Percentiles rank a stretch among this genome's conserved stretches.
Evolutionary conservation across 345 rosid genomes (phyloP).

Genomic region (Melastoma malabathricum): DNA sequence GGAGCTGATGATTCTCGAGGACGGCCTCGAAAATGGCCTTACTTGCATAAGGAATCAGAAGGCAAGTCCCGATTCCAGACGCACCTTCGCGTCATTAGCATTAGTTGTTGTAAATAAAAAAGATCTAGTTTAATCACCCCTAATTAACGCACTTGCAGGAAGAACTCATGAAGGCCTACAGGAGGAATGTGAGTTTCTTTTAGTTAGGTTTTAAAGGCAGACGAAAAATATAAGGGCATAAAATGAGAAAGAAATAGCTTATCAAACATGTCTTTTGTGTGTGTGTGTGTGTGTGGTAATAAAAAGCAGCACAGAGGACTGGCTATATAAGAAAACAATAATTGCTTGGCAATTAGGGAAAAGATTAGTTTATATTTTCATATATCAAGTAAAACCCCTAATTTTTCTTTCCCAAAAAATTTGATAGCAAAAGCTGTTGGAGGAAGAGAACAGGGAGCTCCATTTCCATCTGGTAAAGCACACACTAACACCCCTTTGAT

Average conservation of each 20-base stretch:
- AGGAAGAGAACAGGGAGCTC: constrained; percentile 8
- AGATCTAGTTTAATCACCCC: not conserved
- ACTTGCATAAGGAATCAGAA: constrained; percentile 2
- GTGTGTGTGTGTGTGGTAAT: not conserved
- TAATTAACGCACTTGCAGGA: not conserved
- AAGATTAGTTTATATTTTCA: too few relatives aligned
- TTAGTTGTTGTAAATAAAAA: not conserved
- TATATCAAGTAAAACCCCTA: too few relatives aligned
- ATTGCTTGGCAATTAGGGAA: too few relatives aligned
- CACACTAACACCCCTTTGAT: not conserved
- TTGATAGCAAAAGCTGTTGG: constrained; percentile 4
- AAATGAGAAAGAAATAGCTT: too few relatives aligned
- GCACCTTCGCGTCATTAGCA: not conserved
- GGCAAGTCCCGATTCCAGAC: not conserved
- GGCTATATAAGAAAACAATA: too few relatives aligned
- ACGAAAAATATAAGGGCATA: not conserved
- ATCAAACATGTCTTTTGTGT: too few relatives aligned
- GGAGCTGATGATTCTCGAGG: constrained; percentile 6
- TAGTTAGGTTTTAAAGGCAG: not conserved
- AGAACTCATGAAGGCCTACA: not conserved
- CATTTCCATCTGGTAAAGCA: constrained; percentile 4
- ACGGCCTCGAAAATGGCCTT: constrained; percentile 4
- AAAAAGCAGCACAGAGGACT: too few relatives aligned
- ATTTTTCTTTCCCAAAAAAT: not conserved
- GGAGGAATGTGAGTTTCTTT: constrained; percentile 4